Conservation (phyloP, 768 basidiomycete genomes). For the Leccinum obscurum region DNA sequence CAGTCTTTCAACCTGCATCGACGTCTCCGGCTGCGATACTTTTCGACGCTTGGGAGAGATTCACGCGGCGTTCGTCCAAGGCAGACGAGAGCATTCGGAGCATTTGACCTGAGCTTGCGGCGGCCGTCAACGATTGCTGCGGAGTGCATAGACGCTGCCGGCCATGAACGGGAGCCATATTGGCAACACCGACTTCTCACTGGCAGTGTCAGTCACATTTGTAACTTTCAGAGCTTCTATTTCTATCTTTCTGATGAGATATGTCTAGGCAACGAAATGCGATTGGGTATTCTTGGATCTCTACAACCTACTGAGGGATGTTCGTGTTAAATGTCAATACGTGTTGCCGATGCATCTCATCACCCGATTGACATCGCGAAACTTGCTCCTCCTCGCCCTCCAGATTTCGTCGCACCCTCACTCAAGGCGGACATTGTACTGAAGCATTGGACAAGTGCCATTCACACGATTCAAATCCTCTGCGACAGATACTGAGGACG, state of each 20-base stretch:
- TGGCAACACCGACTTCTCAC: slow-evolving; percentile 86
- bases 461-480: slow-evolving; percentile 68
- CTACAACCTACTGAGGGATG: slow-evolving; percentile 49
- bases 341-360: slow-evolving; percentile 84
- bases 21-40: slow-evolving; percentile 89
- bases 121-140: no score
- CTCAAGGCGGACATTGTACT: slow-evolving; percentile 86
- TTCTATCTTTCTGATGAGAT: not conserved
- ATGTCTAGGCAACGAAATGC: slow-evolving; percentile 86
- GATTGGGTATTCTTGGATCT: slow-evolving; percentile 92
- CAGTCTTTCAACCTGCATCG: slow-evolving; percentile 91
- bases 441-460: slow-evolving; percentile 91
- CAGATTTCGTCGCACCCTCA: slow-evolving; percentile 78
- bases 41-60: slow-evolving; percentile 90
- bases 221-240: no score
- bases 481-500: slow-evolving; percentile 65
- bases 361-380: slow-evolving; percentile 78
- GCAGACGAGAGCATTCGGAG: slow-evolving; percentile 80
- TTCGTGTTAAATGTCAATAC: slow-evolving; percentile 65
- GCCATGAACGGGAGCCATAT: slow-evolving; percentile 84
- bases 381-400: slow-evolving; percentile 88
- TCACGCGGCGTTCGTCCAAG: slow-evolving; percentile 79
- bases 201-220: slow-evolving; percentile 42
- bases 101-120: no score
- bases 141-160: slow-evolving; percentile 86